Base-by-base conservation (phyloP, 805 yeast species). In the Sporopachydermia quercuum region DNA sequence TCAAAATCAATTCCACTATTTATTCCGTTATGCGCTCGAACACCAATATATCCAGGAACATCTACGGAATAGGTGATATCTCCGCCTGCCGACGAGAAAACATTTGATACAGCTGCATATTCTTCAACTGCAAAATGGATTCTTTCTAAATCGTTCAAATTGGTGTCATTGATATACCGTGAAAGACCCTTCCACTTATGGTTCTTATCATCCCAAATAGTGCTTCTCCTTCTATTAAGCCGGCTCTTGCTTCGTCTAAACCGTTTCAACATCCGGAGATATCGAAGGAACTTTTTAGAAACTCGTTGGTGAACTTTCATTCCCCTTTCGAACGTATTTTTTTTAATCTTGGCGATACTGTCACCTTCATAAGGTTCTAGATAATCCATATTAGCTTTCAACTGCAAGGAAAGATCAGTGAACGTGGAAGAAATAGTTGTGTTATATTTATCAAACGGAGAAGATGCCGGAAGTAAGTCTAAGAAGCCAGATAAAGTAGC, bases 181-280 rank as follows among this genome's bases (percentile, higher is more conserved):
- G 73, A 62, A 17, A 89, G 58, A 1, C 97, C 97, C 44, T 62
- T 69, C 97, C 97, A 89, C n/a, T 47, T 48, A 42, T 62, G 62
- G 18, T 56, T 52, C 4, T 45, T 38, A 35, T 49, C 55, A 2
- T 40, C 44, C 8, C n/a, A 23, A 23, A n/a, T n/a, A 8, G 30
- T 8, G 8, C n/a, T 23, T 8, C 30, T 23, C 8, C 30, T 8
- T 23, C 30, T 8, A n/a, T 8, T 8, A 8, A 23, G 30, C 30
- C 13, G 30, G 13, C 30, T 8, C 8, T 8, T n/a, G 30, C 30
- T 23, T n/a, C 30, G 30, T 8, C 8, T 8, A 8, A 8, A 8
- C 30, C 30, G n/a, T 8, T n/a, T n/a, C 13, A 8, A 8, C 13
- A 8, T 8, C 13, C 30, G 30, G 13, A 23, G 30, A 8, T 23